Conservation (phyloP, 768 basidiomycete genomes). For the Gloeostereum incarnatum region DNA sequence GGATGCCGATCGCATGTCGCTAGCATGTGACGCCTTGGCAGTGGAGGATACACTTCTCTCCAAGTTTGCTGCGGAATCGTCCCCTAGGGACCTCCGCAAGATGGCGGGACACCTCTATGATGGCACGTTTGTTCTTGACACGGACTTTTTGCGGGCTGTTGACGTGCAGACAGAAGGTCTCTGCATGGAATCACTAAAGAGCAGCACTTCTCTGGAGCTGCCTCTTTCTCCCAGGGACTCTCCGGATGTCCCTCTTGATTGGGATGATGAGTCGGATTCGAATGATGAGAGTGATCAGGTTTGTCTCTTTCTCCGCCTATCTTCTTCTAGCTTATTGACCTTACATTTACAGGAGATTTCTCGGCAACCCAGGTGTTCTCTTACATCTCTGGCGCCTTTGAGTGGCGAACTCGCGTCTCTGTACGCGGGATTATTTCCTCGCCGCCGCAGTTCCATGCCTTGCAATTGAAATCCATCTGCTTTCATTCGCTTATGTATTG, state of each 20-base stretch:
- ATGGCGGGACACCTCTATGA: neutral
- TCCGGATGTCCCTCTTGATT: slow-evolving; percentile 3
- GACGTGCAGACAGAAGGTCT: neutral
- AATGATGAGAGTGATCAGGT: neutral
- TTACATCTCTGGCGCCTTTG: too few species aligned
- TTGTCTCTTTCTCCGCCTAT: neutral
- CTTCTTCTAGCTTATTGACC: neutral
- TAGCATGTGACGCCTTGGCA: slow-evolving; percentile 3
- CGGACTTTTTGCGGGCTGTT: neutral
- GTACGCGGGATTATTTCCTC: too few species aligned
- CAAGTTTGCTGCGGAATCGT: neutral
- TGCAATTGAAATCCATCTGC: too few species aligned
- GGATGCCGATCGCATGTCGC: slow-evolving; percentile 15
- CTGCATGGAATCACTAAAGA: neutral
- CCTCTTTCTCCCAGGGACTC: neutral
- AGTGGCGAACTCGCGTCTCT: too few species aligned
- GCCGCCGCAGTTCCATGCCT: too few species aligned
- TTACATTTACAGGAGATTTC: too few species aligned
- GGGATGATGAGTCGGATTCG: neutral
- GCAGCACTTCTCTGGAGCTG: neutral
- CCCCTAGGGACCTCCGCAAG: neutral
- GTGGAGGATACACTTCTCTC: neutral
- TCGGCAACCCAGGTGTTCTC: too few species aligned
- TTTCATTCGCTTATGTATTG: too few species aligned
- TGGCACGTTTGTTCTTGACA: neutral